phyloP scores from a whole-genome alignment of 176 grass and related monocot genomes.

The sorghum (Sorghum bicolor) region DNA sequence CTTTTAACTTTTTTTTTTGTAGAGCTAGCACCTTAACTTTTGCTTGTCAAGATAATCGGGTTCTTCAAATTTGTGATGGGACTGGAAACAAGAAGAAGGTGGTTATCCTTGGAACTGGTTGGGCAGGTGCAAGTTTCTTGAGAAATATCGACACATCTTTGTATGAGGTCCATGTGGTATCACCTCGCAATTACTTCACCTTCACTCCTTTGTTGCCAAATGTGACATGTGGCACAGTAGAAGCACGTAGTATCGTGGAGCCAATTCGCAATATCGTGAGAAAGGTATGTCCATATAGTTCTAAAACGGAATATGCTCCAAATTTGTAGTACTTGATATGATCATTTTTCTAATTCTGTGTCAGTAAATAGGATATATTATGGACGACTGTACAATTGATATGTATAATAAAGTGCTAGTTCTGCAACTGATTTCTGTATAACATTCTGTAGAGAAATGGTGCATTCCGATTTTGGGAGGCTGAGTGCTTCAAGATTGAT shows the following conservation, averaged over 20 bases:
- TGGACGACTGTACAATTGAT: not conserved
- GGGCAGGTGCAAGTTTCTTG: conserved; percentile 83
- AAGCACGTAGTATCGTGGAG: conserved; percentile 91
- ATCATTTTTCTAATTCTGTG: not conserved
- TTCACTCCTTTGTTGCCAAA: conserved; percentile 94
- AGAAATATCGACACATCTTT: conserved; percentile 84
- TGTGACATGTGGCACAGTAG: conserved; percentile 92
- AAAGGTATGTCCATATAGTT: conserved; percentile 46
- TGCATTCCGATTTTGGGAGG: conserved; percentile 85
- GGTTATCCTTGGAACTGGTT: conserved; percentile 87
- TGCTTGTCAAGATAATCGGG: conserved; percentile 51
- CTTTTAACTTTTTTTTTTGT: conserved; percentile 29
- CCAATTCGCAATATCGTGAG: conserved; percentile 82
- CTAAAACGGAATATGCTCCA: not conserved
- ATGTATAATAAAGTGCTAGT: not conserved
- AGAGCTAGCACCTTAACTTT: conserved; percentile 66
- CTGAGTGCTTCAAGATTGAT: conserved; percentile 93
- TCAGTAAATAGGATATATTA: not conserved
- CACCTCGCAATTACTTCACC: conserved; percentile 93
- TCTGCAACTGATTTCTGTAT: not conserved
- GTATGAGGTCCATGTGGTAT: conserved; percentile 92
- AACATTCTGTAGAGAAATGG: conserved; percentile 56
- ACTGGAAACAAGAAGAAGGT: conserved; percentile 74
- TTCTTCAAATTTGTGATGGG: conserved; percentile 41
- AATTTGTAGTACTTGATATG: not conserved